phyloP scores from a whole-genome alignment of 495 filamentous ascomycete genomes.

The Parathielavia appendiculata region DNA sequence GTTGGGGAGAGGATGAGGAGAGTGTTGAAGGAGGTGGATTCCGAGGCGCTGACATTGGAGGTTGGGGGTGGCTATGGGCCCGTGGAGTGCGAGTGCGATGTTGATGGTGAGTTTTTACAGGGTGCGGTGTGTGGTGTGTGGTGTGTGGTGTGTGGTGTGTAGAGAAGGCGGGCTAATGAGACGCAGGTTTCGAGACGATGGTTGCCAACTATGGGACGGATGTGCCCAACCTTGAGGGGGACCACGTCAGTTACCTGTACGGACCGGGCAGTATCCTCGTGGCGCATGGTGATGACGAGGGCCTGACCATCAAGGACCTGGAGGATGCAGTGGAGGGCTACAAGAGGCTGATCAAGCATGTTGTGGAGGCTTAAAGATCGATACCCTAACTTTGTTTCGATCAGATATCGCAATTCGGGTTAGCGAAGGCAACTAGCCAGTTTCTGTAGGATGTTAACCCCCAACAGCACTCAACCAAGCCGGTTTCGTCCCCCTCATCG shows the following conservation, averaged over 20 bases:
- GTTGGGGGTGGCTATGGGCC: slow-evolving; percentile 63
- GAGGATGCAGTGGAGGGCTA: slow-evolving; percentile 66
- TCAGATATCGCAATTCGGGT: too few species aligned
- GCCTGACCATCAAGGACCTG: slow-evolving; percentile 62
- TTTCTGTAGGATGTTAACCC: background rate
- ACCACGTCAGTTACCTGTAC: slow-evolving; percentile 80
- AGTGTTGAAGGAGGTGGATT: slow-evolving; percentile 52
- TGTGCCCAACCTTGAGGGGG: slow-evolving; percentile 66
- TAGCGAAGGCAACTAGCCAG: too few species aligned
- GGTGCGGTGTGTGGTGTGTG: too few species aligned
- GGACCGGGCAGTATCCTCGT: slow-evolving; percentile 85
- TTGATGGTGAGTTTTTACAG: slow-evolving; percentile 51
- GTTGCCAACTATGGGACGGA: slow-evolving; percentile 92
- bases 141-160: too few species aligned
- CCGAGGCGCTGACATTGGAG: slow-evolving; percentile 54
- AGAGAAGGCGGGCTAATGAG: background rate
- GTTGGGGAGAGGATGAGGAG: slow-evolving; percentile 53
- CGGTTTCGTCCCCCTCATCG: slow-evolving; percentile 15
- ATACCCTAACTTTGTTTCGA: background rate
- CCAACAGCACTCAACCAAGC: slow-evolving; percentile 15
- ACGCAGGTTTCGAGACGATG: slow-evolving; percentile 63
- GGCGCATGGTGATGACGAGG: slow-evolving; percentile 83
- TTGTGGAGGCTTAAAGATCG: slow-evolving; percentile 33
- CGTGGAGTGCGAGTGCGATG: slow-evolving; percentile 70
- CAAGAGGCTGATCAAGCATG: slow-evolving; percentile 62